phyloP scores from a whole-genome alignment of 2,329 filamentous ascomycete species.

The Aureobasidium uvarum region DNA sequence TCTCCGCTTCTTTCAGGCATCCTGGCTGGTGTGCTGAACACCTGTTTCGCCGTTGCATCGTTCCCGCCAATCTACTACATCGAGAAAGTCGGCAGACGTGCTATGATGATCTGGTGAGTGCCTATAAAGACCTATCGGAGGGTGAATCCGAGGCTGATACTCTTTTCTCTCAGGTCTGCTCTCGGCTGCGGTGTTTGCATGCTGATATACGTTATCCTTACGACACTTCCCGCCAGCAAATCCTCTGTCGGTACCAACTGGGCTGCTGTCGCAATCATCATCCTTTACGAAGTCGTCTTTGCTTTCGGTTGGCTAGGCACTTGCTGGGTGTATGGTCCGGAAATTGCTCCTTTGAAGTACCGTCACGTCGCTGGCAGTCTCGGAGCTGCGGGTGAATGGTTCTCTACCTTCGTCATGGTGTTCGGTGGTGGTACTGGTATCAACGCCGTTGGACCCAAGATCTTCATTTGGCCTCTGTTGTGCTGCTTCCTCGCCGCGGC shows the following conservation, averaged over 20 bases:
- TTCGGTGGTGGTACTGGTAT: constrained; percentile 41
- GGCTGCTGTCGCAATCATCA: constrained; percentile 35
- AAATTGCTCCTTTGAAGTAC: constrained; percentile 42
- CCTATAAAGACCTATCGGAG: too few relatives aligned
- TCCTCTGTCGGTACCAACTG: constrained; percentile 32
- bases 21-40: constrained; percentile 35
- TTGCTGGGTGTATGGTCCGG: constrained; percentile 41
- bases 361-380: constrained; percentile 40
- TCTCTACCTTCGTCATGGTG: constrained; percentile 40
- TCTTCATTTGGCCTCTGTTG: constrained; percentile 42
- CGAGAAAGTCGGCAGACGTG: constrained; percentile 38
- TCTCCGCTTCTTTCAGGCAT: constrained; percentile 34
- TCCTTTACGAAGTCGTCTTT: constrained; percentile 36
- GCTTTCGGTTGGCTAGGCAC: constrained; percentile 39
- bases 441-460: constrained; percentile 40
- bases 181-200: constrained; percentile 34
- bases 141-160: background rate
- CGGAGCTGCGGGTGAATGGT: constrained; percentile 42
- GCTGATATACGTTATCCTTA: constrained; percentile 35
- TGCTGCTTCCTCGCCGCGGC: constrained; percentile 36
- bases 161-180: constrained; percentile 23
- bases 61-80: constrained; percentile 35
- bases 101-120: constrained; percentile 35
- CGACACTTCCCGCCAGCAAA: constrained; percentile 28
- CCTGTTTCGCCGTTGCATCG: constrained; percentile 35